A percentile compares a stretch with the other conserved stretches of the same genome.
phyloP scores from a whole-genome alignment of 192 early-diverging fungal genomes.

The Backusella westeae region DNA sequence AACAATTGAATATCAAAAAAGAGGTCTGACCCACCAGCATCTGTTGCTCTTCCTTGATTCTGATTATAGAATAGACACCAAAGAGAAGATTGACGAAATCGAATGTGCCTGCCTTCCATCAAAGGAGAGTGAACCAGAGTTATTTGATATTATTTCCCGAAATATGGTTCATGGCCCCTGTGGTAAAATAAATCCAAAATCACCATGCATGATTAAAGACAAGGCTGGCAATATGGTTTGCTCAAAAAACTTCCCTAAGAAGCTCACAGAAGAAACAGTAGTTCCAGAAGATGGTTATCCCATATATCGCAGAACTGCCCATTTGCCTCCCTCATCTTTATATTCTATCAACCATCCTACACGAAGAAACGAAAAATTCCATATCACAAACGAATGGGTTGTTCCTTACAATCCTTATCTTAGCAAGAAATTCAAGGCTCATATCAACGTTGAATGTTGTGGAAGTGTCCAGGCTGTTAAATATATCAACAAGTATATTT shows the following conservation, averaged over 20 bases:
- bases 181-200: not conserved
- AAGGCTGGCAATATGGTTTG: not conserved
- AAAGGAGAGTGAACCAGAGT: not conserved
- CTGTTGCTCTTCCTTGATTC: not conserved
- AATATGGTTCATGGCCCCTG: not conserved
- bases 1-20: not conserved
- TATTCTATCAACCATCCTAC: not conserved
- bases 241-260: not conserved
- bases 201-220: not conserved
- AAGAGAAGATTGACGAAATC: not conserved
- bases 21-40: not conserved
- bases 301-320: not conserved
- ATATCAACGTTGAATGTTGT: not conserved
- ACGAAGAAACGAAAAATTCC: not conserved
- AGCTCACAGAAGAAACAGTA: not conserved
- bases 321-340: not conserved
- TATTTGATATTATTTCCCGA: not conserved
- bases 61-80: not conserved
- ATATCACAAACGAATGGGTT: not conserved
- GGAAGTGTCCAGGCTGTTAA: not conserved
- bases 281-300: not conserved
- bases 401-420: not conserved
- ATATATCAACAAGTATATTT: constrained; percentile 8
- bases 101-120: not conserved
- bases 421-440: not conserved